Percentiles rank a stretch among this genome's conserved stretches.
Evolutionary conservation across 306 rosid genomes (phyloP).

Genomic region (Vigna hirtella): DNA sequence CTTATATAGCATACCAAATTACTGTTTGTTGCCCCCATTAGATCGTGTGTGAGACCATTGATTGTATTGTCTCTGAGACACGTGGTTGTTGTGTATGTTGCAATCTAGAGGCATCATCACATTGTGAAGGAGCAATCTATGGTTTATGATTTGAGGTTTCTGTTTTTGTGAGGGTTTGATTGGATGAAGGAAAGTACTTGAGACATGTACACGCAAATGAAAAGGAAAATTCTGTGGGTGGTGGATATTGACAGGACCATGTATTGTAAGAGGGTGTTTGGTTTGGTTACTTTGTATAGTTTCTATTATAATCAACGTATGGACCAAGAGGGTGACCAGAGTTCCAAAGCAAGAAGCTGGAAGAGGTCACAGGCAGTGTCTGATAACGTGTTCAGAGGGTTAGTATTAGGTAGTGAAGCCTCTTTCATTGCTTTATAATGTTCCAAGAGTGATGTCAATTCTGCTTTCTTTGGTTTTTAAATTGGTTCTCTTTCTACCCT

Average conservation of each 20-base stretch:
- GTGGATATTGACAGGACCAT: constrained; percentile 38
- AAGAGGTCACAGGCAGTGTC: constrained; percentile 33
- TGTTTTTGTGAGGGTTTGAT: constrained; percentile 28
- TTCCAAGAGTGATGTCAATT: constrained; percentile 25
- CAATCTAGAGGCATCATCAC: constrained; percentile 21
- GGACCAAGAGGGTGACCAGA: constrained; percentile 33
- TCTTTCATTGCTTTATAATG: constrained; percentile 12
- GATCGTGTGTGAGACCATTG: constrained; percentile 17
- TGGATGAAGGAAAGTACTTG: constrained; percentile 18
- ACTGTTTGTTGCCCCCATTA: constrained; percentile 35
- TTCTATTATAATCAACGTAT: constrained; percentile 19
- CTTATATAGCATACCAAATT: constrained; percentile 49
- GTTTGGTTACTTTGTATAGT: constrained; percentile 24
- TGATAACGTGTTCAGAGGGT: constrained; percentile 37
- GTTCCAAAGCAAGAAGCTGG: constrained; percentile 39
- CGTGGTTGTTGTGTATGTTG: constrained; percentile 18
- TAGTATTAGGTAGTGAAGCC: constrained; percentile 30
- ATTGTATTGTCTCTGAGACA: constrained; percentile 32
- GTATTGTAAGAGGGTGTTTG: constrained; percentile 10
- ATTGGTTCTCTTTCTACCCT: not conserved
- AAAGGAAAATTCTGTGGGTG: constrained; percentile 1
- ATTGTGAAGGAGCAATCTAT: constrained; percentile 27
- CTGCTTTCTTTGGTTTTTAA: constrained; percentile 35
- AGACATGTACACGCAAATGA: constrained; percentile 14
- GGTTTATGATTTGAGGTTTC: constrained; percentile 17